Evolutionary conservation across 1,284 basidiomycete genomes (phyloP).

Genomic region (Ustilago sp.): DNA sequence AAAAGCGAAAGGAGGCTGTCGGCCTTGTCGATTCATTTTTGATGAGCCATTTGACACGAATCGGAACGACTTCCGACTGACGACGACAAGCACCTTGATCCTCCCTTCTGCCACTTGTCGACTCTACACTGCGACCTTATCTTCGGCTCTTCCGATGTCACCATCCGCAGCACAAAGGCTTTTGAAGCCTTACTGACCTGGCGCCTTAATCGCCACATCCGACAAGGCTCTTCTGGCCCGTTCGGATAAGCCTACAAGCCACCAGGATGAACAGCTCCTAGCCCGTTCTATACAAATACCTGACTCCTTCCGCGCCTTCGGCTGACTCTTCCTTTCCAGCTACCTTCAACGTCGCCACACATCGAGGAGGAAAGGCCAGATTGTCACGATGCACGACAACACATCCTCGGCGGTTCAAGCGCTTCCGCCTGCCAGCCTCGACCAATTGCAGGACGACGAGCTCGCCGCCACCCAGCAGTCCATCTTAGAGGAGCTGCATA

Average conservation of each 20-base stretch:
- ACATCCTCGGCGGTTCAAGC: conserved; percentile 4
- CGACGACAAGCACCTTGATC: background rate
- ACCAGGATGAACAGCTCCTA: conserved; percentile 19
- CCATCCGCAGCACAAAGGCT: background rate
- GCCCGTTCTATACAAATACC: background rate
- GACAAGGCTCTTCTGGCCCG: background rate
- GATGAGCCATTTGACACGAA: conserved; percentile 17
- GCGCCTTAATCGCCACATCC: background rate
- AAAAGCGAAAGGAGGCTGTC: background rate
- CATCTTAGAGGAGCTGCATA: conserved; percentile 46
- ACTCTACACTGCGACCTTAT: background rate
- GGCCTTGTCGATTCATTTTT: background rate
- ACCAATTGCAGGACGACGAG: conserved; percentile 25
- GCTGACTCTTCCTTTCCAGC: background rate
- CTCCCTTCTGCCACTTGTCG: background rate
- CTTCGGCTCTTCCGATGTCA: conserved; percentile 20
- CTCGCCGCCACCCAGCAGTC: conserved; percentile 45
- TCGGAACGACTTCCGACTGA: background rate
- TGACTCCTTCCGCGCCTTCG: background rate
- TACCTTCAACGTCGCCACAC: background rate
- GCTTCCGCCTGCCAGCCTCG: background rate
- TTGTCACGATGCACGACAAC: background rate
- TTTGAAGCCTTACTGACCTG: conserved; percentile 8
- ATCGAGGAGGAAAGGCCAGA: background rate
- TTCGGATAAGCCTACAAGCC: background rate